phyloP scores from a whole-genome alignment of 1,139 yeast species.

The Magnusiomyces suaveolens region DNA sequence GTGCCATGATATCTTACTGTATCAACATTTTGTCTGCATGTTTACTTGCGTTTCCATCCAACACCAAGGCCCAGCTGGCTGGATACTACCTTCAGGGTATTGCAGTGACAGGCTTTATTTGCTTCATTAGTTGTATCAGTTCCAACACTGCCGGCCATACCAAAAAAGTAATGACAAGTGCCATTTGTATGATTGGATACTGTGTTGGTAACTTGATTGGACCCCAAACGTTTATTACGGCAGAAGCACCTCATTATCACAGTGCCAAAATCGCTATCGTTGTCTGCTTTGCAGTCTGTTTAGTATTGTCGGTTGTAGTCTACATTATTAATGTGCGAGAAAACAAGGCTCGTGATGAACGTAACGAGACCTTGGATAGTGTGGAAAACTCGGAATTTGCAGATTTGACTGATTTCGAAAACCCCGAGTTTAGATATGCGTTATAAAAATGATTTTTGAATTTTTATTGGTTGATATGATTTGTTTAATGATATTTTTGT shows the following conservation, averaged over 20 bases:
- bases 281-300: background rate
- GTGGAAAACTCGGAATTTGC: background rate
- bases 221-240: background rate
- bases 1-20: background rate
- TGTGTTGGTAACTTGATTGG: conserved; percentile 1
- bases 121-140: background rate
- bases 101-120: background rate
- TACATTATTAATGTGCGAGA: background rate
- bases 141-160: background rate
- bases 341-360: background rate
- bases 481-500: too few relatives aligned
- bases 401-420: background rate
- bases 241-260: background rate
- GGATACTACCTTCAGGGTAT: background rate
- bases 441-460: background rate
- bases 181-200: background rate
- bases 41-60: background rate
- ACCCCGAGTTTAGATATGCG: background rate
- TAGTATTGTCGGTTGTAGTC: background rate
- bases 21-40: background rate
- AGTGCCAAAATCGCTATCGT: background rate
- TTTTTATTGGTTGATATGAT: too few relatives aligned
- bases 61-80: background rate
- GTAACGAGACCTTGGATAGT: background rate
- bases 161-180: background rate